Evolutionary conservation across 2,329 filamentous ascomycete genomes (phyloP), one percentile per base, ranked within the genome.

Genomic region (Ophiognomonia clavigignenti-juglandacearum): DNA sequence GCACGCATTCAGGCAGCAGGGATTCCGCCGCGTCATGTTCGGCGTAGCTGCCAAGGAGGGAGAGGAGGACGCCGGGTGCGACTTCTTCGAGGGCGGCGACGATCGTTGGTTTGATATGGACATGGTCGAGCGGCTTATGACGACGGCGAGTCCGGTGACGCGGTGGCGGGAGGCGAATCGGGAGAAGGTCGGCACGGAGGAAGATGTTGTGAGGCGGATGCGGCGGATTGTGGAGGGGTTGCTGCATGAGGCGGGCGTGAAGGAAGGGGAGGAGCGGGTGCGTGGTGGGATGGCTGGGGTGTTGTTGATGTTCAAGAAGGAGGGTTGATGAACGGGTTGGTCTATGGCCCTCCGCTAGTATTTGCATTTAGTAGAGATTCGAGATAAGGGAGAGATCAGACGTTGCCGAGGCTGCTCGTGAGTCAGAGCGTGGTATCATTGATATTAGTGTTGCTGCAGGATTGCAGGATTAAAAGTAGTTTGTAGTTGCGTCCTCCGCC

Each of bases 81-180:
- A 60, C 3, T 44, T 60, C n/a, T 64, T 64, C 46, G 63, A 58
- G 32, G 52, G 51, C 2, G 50, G 45, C 57, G 10, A 45, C 58
- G 4, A n/a, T n/a, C n/a, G n/a, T n/a, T n/a, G n/a, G n/a, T 27
- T 48, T 7, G 57, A 55, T 3, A 16, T 73, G 43, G 60, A 66
- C 20, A 51, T 47, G n/a, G 38, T 72, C 13, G 69, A 71, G 47
- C 59, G 55, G 45, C 35, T 64, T 6, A 29, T 71, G 6, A 56
- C 57, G 1, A 73, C 71, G 0, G 47, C 57, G 3, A 74, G 72
- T 48, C 59, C 64, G 0, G 59, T 71, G 1, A 61, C 62, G 1
- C 59, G 73, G 34, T 76, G 72, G 72, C 61, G 69, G 9, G 59
- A 72, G 54, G 71, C 69, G 0, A 55, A 77, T 52, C 66, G 69